Percentiles rank a stretch among this genome's conserved stretches.
Conservation (phyloP, 1,284 basidiomycete species). For the Cutaneotrichosporon curvatum region DNA sequence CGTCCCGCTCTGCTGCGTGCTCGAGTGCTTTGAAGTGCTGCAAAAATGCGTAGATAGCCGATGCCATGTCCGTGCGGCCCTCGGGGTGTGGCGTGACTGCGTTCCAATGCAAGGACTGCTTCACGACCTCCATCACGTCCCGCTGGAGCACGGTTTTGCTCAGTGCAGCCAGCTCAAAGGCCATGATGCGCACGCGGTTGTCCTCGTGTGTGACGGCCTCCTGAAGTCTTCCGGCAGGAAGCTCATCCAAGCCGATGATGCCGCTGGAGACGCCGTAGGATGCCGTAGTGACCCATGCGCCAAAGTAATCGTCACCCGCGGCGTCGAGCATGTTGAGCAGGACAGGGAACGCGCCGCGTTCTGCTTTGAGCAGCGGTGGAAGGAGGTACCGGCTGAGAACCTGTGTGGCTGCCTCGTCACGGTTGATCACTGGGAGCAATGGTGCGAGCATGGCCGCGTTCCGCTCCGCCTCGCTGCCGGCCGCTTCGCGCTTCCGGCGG, state of each 20-base stretch:
- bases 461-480: neutral
- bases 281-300: constrained; percentile 35
- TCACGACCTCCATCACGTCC: constrained; percentile 22
- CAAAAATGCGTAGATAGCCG: constrained; percentile 30
- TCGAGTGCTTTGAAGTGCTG: constrained; percentile 23
- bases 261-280: constrained; percentile 29
- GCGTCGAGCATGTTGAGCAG: constrained; percentile 20
- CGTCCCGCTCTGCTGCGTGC: constrained; percentile 3
- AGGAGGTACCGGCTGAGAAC: constrained; percentile 30
- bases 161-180: constrained; percentile 29
- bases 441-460: constrained; percentile 17
- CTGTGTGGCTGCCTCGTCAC: constrained; percentile 9
- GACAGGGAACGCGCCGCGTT: constrained; percentile 7
- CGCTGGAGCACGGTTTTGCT: constrained; percentile 24
- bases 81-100: constrained; percentile 26
- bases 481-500: constrained; percentile 1
- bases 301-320: constrained; percentile 12
- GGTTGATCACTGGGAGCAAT: constrained; percentile 21
- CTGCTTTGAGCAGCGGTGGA: constrained; percentile 23
- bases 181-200: constrained; percentile 26
- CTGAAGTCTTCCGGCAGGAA: constrained; percentile 20
- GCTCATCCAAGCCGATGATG: constrained; percentile 15
- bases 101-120: constrained; percentile 25
- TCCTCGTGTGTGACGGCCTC: constrained; percentile 30
- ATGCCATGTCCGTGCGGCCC: constrained; percentile 32